phyloP scores from a whole-genome alignment of 1,139 yeast genomes.

The Yamadazyma dushanensis region DNA sequence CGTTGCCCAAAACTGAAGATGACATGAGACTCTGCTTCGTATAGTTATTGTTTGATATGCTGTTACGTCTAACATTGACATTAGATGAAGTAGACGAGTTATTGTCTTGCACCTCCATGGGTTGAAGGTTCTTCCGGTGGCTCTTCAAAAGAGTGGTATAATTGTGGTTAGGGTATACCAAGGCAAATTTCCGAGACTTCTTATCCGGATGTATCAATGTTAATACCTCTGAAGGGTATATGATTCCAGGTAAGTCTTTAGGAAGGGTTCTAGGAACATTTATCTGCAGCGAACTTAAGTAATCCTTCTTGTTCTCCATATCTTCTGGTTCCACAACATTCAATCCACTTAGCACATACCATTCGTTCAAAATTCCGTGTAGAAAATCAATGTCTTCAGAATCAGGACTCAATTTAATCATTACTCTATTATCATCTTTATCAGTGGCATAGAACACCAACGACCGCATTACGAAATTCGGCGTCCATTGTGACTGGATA shows the following conservation, averaged over 20 bases:
- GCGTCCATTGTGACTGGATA: constrained; percentile 20
- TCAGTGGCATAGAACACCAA: constrained; percentile 22
- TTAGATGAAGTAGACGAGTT: too few relatives aligned
- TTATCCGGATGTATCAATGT: constrained; percentile 16
- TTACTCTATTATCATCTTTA: constrained; percentile 17
- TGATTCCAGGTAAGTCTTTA: constrained; percentile 25
- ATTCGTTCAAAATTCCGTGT: constrained; percentile 33
- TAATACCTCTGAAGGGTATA: constrained; percentile 28
- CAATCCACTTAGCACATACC: constrained; percentile 32
- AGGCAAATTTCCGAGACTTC: constrained; percentile 21
- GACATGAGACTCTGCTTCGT: too few relatives aligned
- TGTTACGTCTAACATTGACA: too few relatives aligned
- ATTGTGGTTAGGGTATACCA: constrained; percentile 20
- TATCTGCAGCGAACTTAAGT: neutral
- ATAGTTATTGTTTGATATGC: too few relatives aligned
- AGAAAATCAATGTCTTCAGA: constrained; percentile 20
- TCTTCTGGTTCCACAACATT: constrained; percentile 2
- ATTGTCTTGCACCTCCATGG: too few relatives aligned
- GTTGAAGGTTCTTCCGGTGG: too few relatives aligned
- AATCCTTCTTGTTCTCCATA: constrained; percentile 9
- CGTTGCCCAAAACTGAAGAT: too few relatives aligned
- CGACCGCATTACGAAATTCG: constrained; percentile 15
- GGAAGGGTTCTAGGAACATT: constrained; percentile 30
- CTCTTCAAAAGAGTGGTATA: constrained; percentile 23
- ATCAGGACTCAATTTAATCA: constrained; percentile 30